Conservation (phyloP, 257 asterid genomes). For the Rhazya stricta region DNA sequence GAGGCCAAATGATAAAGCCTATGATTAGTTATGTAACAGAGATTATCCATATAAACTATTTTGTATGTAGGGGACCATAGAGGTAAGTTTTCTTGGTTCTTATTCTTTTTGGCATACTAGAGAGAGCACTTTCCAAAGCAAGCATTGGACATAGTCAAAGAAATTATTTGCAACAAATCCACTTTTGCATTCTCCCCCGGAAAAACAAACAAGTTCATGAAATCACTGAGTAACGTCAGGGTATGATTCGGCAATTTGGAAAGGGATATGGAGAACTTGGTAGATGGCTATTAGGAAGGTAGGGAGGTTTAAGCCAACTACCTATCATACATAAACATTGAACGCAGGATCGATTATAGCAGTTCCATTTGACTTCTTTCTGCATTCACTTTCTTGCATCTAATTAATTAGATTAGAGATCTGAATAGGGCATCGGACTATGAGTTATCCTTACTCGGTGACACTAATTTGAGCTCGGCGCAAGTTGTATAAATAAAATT, state of each 20-base stretch:
- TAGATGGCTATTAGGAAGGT: neutral
- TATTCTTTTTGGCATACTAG: neutral
- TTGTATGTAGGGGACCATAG: neutral
- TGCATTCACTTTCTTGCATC: neutral
- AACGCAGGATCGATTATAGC: no score
- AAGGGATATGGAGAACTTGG: no score
- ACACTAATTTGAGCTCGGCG: no score
- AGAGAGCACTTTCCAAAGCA: neutral
- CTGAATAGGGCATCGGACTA: no score
- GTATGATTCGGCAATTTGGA: no score
- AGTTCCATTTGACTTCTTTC: neutral
- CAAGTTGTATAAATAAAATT: no score
- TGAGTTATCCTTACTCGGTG: no score
- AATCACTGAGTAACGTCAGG: neutral
- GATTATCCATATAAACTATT: neutral
- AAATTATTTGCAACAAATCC: neutral
- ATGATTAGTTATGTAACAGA: neutral
- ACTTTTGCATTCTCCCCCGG: neutral
- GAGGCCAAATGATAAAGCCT: neutral
- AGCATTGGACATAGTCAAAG: neutral
- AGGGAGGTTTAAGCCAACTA: no score
- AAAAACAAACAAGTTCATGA: neutral
- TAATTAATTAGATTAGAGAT: neutral
- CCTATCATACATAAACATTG: no score
- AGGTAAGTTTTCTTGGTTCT: neutral